Base-by-base conservation (phyloP, 2,329 filamentous ascomycete species). In the Setomelanomma holmii region DNA sequence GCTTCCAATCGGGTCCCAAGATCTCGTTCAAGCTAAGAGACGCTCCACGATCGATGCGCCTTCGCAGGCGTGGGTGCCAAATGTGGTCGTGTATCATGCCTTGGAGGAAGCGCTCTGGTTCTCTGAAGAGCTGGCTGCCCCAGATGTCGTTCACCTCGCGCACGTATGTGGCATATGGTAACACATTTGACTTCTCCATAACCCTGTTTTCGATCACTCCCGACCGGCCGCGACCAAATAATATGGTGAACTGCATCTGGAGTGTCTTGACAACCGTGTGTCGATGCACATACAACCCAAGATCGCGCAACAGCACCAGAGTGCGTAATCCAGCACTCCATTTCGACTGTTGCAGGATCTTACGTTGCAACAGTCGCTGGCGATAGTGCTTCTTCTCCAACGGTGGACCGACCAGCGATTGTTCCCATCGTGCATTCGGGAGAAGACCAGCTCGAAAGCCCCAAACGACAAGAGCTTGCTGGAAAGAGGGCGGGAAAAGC, bases 401-500 rank as follows among this genome's bases (percentile, higher is more conserved):
- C 16, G 33, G 36, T 1, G 45, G 35, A 16, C 49, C 44, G 17
- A 72, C 33, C 36, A 68, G 44, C 7, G 56, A 66, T 40, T 70
- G 67, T 40, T 73, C 71, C 1, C 58, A 45, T 2, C 53, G 47
- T 2, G 64, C 60, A 16, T 66, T 64, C 21, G 58, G 54, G 2
- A 71, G 58, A 20, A 72, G 51, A 4, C 63, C 67, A 14, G 66
- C 60, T 20, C 61, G 61, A 44, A 75, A 69, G 6, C 72, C 72
- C 73, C 73, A 75, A 2, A 66, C 52, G 23, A 75, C 56, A 27
- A 75, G 55, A 3, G 48, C 71, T 46, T 71, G 67, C 16, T 67
- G 59, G 22, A 72, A 63, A 0, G 55, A 48, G 1, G 53, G 50
- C 0, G 58, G 54, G 23, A 74, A 71, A 1, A 75, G 52, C 20